Percentiles rank a stretch among this genome's conserved stretches.
Conservation (phyloP, 2,329 filamentous ascomycete genomes). For the Fusarium abutilonis region DNA sequence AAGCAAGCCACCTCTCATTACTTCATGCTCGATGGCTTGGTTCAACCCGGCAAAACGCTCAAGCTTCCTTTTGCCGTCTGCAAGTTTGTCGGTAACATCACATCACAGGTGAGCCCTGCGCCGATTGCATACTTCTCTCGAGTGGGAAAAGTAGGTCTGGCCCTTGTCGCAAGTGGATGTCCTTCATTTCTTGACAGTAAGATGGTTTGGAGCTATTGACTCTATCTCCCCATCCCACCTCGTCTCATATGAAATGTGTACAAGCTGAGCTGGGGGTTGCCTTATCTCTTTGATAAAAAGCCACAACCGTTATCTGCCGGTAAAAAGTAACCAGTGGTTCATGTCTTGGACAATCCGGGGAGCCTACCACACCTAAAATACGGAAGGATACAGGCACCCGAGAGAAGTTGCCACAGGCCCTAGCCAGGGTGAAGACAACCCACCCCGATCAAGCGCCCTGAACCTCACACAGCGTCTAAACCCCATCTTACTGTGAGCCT, state of each 20-base stretch:
- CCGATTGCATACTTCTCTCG: conserved; percentile 1
- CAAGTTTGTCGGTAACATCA: conserved; percentile 9
- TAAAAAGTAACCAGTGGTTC: conserved; percentile 9
- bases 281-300: conserved; percentile 3
- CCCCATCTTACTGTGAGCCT: conserved; percentile 25
- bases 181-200: conserved; percentile 20
- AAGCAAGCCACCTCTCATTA: background rate
- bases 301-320: conserved; percentile 3
- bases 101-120: conserved; percentile 7
- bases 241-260: conserved; percentile 13
- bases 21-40: conserved; percentile 4
- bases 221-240: conserved; percentile 26
- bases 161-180: background rate
- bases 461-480: conserved; percentile 39
- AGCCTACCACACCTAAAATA: background rate
- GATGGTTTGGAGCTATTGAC: conserved; percentile 5
- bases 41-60: background rate
- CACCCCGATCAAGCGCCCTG: conserved; percentile 39
- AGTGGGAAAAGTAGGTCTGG: conserved; percentile 1
- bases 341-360: conserved; percentile 8
- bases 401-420: conserved; percentile 20
- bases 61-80: conserved; percentile 12
- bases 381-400: conserved; percentile 7
- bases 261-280: background rate
- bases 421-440: conserved; percentile 16